These are phyloP conservation scores for Scutellaria galericulata DNA, from an alignment of 257 asterid species.

Conservation along the genomic window DNA sequence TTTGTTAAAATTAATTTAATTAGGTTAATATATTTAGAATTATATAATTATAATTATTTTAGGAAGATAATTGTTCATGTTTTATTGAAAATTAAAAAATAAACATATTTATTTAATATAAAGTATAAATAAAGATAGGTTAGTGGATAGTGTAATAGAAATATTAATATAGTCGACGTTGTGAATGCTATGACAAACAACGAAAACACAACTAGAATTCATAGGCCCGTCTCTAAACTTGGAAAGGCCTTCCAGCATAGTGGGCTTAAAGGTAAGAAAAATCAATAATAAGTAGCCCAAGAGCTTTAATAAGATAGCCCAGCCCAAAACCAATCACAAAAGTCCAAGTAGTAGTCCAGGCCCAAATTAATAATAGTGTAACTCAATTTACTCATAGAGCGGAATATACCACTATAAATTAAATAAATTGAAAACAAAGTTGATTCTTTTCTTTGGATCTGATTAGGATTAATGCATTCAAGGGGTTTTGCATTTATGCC, in stretches of 20 bases:
- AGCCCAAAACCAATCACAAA: background rate
- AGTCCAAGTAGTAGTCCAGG: background rate
- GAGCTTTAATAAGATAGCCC: background rate
- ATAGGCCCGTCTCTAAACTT: background rate
- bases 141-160: too few relatives aligned
- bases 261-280: background rate
- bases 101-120: too few relatives aligned
- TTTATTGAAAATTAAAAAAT: too few relatives aligned
- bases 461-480: background rate
- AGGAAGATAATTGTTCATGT: too few relatives aligned
- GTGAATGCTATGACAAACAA: background rate
- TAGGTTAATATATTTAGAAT: too few relatives aligned
- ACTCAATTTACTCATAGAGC: too few relatives aligned
- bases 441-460: constrained; percentile 24
- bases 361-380: background rate
- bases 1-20: too few relatives aligned
- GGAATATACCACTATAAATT: too few relatives aligned
- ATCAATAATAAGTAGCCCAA: background rate
- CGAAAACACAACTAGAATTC: background rate
- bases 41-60: too few relatives aligned
- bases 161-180: too few relatives aligned
- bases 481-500: constrained; percentile 29
- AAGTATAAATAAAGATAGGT: too few relatives aligned
- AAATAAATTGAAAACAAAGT: background rate
- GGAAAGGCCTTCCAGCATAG: background rate